phyloP scores from a whole-genome alignment of 768 basidiomycete genomes.

The Amanita molliuscula region DNA sequence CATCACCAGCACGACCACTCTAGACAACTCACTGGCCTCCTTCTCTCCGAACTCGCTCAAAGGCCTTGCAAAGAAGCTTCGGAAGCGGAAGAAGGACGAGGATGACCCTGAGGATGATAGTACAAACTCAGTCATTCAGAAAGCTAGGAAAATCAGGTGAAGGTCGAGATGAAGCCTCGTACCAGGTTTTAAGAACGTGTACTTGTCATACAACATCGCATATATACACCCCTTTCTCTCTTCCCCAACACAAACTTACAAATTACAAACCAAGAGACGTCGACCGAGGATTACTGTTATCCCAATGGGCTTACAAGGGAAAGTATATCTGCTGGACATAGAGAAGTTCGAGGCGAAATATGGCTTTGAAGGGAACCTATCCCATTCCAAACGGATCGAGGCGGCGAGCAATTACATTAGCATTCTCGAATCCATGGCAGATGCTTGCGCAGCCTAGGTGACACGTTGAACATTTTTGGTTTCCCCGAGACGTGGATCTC shows the following conservation, averaged over 20 bases:
- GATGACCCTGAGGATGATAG: too few relatives aligned
- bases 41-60: too few relatives aligned
- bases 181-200: background rate
- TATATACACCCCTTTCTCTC: background rate
- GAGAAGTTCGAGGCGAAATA: background rate
- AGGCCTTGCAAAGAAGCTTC: too few relatives aligned
- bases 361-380: background rate
- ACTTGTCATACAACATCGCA: background rate
- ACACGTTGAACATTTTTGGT: slow-evolving; percentile 1
- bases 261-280: background rate
- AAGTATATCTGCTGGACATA: background rate
- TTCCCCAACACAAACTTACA: background rate
- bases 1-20: too few relatives aligned
- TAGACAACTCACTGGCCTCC: too few relatives aligned
- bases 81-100: too few relatives aligned
- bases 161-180: background rate
- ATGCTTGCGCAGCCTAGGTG: background rate
- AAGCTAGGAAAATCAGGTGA: too few relatives aligned
- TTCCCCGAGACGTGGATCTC: background rate
- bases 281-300: background rate
- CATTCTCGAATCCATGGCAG: background rate
- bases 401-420: background rate
- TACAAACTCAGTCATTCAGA: too few relatives aligned
- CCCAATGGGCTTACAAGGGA: background rate
- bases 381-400: background rate